Percentiles rank a stretch among this genome's conserved stretches.
These are phyloP conservation scores for Tuber magnatum DNA, from an alignment of 495 filamentous ascomycete genomes.

Conservation along the genomic window DNA sequence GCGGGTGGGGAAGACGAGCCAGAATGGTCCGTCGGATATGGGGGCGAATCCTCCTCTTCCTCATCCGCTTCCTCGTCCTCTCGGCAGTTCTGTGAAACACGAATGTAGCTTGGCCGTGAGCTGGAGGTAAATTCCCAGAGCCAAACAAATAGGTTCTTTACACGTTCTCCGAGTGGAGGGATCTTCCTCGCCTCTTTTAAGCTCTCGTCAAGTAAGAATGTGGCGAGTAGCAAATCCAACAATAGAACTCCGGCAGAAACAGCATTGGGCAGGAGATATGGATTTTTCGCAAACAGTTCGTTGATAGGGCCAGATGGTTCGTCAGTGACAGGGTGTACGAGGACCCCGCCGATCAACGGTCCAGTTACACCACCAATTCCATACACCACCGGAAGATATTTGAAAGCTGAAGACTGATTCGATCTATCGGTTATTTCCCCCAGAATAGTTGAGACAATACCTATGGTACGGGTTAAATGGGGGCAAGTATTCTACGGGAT, in stretches of 20 bases:
- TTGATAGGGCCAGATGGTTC: slow-evolving; percentile 9
- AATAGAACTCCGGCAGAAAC: slow-evolving; percentile 62
- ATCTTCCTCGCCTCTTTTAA: slow-evolving; percentile 62
- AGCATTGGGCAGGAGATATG: slow-evolving; percentile 79
- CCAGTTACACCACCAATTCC: slow-evolving; percentile 89
- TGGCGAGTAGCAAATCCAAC: slow-evolving; percentile 63
- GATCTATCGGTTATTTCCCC: slow-evolving; percentile 92
- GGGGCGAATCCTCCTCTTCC: slow-evolving; percentile 34
- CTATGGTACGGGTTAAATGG: slow-evolving; percentile 43
- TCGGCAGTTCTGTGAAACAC: slow-evolving; percentile 39
- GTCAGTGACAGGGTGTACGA: slow-evolving; percentile 51
- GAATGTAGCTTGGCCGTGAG: slow-evolving; percentile 55
- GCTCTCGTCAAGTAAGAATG: slow-evolving; percentile 81
- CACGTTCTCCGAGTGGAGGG: slow-evolving; percentile 54
- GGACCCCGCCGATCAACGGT: slow-evolving; percentile 76
- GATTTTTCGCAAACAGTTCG: slow-evolving; percentile 54
- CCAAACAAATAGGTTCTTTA: slow-evolving; percentile 59
- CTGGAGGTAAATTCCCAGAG: slow-evolving; percentile 65
- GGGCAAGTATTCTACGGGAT: background rate
- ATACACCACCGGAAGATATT: slow-evolving; percentile 87
- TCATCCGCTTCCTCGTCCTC: slow-evolving; percentile 44
- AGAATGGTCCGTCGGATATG: slow-evolving; percentile 31
- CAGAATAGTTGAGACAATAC: slow-evolving; percentile 80
- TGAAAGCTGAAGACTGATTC: slow-evolving; percentile 87
- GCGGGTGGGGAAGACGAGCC: slow-evolving; percentile 40